Evolutionary conservation across 352 stramenopile species (phyloP).

Genomic region (Phytophthora hibernalis): DNA sequence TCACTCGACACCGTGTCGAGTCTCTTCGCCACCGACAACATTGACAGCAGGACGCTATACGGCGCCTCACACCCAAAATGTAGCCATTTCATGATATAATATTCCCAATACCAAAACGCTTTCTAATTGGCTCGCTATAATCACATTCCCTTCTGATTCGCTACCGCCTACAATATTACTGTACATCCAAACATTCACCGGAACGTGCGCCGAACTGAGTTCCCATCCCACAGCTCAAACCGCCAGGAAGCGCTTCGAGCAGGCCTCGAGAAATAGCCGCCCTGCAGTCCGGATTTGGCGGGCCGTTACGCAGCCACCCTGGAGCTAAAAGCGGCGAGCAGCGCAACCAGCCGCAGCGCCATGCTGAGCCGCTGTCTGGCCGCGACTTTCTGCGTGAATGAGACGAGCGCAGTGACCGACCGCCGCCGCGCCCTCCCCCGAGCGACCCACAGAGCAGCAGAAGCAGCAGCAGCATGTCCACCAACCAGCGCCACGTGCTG

Average conservation of each 20-base stretch:
- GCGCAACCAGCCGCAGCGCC: background rate
- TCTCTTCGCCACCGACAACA: background rate
- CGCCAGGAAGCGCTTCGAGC: background rate
- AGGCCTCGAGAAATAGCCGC: slow-evolving; percentile 6
- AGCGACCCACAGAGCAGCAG: slow-evolving; percentile 11
- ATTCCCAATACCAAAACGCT: background rate
- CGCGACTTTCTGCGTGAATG: slow-evolving; percentile 43
- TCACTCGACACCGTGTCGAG: too few species aligned
- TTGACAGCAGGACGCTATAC: slow-evolving; percentile 1
- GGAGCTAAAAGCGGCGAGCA: slow-evolving; percentile 39
- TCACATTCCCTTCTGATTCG: background rate
- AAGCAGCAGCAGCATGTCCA: slow-evolving; percentile 26
- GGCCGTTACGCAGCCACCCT: slow-evolving; percentile 37
- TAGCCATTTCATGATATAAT: slow-evolving; percentile 4
- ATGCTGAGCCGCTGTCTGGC: slow-evolving; percentile 43
- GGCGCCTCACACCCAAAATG: too few species aligned
- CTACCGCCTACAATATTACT: background rate
- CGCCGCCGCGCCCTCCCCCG: slow-evolving; percentile 23
- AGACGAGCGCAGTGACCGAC: slow-evolving; percentile 34
- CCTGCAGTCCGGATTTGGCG: slow-evolving; percentile 30
- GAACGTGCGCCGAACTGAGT: slow-evolving; percentile 18
- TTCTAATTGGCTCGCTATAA: slow-evolving; percentile 1
- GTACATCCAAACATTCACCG: background rate
- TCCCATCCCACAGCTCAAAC: slow-evolving; percentile 15
- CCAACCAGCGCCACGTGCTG: slow-evolving; percentile 41